Evolutionary conservation across 352 stramenopile genomes (phyloP).

Genomic region (Blastocystis sp.): DNA sequence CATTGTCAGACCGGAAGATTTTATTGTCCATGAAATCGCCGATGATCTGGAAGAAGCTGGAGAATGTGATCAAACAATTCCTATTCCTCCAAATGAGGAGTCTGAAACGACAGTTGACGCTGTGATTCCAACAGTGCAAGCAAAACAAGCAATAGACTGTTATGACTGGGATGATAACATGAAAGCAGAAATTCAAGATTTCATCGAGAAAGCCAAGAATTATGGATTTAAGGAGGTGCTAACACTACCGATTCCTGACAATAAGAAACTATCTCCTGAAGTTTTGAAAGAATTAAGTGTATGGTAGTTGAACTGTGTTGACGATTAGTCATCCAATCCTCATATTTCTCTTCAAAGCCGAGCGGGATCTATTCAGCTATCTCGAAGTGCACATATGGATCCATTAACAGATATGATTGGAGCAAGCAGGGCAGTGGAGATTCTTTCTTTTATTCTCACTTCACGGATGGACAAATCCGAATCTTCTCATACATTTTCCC

Average conservation of each 20-base stretch:
- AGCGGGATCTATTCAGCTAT: not conserved
- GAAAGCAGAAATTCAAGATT: not conserved
- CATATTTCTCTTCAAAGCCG: constrained; percentile 13
- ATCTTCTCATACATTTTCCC: not conserved
- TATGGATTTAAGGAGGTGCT: not conserved
- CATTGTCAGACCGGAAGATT: not conserved
- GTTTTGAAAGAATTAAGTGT: not conserved
- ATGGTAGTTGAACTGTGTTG: not conserved
- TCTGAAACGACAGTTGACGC: not conserved
- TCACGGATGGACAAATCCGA: not conserved
- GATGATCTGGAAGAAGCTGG: not conserved
- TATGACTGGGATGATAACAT: not conserved
- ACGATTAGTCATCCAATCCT: not conserved
- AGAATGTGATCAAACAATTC: not conserved
- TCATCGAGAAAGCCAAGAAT: not conserved
- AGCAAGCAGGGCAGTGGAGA: not conserved
- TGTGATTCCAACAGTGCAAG: not conserved
- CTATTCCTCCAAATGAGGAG: not conserved
- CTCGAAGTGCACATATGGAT: not conserved
- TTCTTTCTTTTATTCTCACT: not conserved
- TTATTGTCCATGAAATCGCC: constrained; percentile 1
- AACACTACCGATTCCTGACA: not conserved
- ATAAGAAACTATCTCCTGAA: not conserved
- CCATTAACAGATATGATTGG: not conserved
- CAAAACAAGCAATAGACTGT: not conserved